These are phyloP conservation scores for Pseudogymnoascus sp. DNA, from an alignment of 2,329 filamentous ascomycete species.

Conservation along the genomic window DNA sequence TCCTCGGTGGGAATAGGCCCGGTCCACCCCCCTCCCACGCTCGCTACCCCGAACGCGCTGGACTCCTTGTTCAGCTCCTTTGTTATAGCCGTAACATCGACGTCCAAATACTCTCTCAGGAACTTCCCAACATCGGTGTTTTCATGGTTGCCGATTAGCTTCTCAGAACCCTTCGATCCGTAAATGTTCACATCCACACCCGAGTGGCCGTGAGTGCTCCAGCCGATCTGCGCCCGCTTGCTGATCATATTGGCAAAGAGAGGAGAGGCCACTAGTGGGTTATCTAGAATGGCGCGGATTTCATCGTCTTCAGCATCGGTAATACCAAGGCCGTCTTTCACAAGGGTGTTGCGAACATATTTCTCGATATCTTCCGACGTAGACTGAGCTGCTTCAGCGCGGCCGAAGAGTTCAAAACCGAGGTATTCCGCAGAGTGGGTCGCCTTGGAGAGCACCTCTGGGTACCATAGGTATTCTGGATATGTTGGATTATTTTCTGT, in stretches of 20 bases:
- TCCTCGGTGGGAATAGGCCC: conserved; percentile 21
- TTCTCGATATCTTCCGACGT: conserved; percentile 37
- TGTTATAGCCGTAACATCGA: conserved; percentile 74
- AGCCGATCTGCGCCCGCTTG: conserved; percentile 79
- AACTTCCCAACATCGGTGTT: conserved; percentile 90
- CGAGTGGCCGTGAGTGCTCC: conserved; percentile 88
- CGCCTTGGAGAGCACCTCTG: conserved; percentile 69
- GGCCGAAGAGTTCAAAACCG: conserved; percentile 49
- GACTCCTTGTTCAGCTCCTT: conserved; percentile 47
- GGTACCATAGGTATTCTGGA: conserved; percentile 72
- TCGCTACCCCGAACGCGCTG: conserved; percentile 14
- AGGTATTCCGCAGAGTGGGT: conserved; percentile 68
- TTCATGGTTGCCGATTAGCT: conserved; percentile 78
- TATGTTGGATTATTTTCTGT: conserved; percentile 52
- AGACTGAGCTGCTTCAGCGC: conserved; percentile 28
- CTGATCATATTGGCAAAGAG: conserved; percentile 80
- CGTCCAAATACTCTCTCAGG: conserved; percentile 65
- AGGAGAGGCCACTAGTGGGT: conserved; percentile 44
- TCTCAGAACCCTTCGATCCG: conserved; percentile 59
- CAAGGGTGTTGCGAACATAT: conserved; percentile 62
- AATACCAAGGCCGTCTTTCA: conserved; percentile 68
- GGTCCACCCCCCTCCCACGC: conserved; percentile 16
- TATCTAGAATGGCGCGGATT: conserved; percentile 54
- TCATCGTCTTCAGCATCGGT: conserved; percentile 64
- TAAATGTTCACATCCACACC: conserved; percentile 97